phyloP scores from a whole-genome alignment of 1,284 basidiomycete species.

The Albatrellus sp. region DNA sequence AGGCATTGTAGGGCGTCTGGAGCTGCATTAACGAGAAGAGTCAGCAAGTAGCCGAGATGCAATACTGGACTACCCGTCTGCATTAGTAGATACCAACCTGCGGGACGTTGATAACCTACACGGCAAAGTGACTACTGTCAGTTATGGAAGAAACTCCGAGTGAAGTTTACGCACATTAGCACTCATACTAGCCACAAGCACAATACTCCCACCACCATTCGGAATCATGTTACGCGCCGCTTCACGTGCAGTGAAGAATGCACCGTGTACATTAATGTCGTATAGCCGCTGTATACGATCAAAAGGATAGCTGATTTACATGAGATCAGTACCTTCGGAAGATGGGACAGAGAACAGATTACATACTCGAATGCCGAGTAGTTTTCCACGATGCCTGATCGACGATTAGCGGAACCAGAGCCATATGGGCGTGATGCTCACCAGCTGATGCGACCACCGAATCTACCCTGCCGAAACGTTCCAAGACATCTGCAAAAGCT shows the following conservation, averaged over 20 bases:
- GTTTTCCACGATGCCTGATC: slow-evolving; percentile 79
- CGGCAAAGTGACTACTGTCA: not conserved
- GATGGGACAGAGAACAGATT: not conserved
- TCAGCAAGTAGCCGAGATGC: slow-evolving; percentile 11
- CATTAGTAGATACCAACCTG: slow-evolving; percentile 31
- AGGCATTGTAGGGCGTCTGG: slow-evolving; percentile 96
- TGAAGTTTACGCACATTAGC: slow-evolving; percentile 51
- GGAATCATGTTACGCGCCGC: slow-evolving; percentile 77
- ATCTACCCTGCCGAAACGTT: slow-evolving; percentile 77
- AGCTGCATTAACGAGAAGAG: slow-evolving; percentile 28
- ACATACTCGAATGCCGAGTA: slow-evolving; percentile 77
- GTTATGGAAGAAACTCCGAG: slow-evolving; percentile 4
- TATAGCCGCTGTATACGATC: slow-evolving; percentile 75
- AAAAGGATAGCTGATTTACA: slow-evolving; percentile 56
- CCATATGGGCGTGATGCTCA: slow-evolving; percentile 20
- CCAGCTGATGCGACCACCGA: slow-evolving; percentile 83
- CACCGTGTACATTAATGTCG: slow-evolving; percentile 90
- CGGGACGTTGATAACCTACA: slow-evolving; percentile 76
- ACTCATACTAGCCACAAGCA: slow-evolving; percentile 87
- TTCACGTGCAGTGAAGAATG: slow-evolving; percentile 89
- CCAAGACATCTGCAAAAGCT: slow-evolving; percentile 56
- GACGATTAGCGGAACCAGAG: slow-evolving; percentile 2
- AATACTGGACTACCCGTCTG: not conserved
- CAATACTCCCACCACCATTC: slow-evolving; percentile 68
- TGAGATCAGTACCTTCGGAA: slow-evolving; percentile 7